phyloP scores from a whole-genome alignment of 2,329 filamentous ascomycete species.

The Fusarium incarnatum region DNA sequence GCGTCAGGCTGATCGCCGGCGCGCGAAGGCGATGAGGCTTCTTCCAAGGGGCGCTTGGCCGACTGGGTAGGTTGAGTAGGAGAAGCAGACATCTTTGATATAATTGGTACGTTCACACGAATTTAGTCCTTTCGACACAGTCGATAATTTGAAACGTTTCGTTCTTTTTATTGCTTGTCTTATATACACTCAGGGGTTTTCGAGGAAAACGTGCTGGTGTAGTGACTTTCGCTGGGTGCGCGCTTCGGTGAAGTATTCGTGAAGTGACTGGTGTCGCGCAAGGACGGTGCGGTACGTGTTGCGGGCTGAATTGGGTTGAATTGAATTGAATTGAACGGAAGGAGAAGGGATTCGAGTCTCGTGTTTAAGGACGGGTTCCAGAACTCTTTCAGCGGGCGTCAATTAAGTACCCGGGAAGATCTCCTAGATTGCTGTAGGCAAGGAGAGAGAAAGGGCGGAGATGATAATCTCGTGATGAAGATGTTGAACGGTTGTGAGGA shows the following conservation, averaged over 20 bases:
- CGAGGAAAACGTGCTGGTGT: conserved; percentile 94
- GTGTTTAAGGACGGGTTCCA: conserved; percentile 48
- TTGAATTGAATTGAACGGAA: conserved; percentile 32
- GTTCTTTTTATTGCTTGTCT: conserved; percentile 53
- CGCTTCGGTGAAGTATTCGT: conserved; percentile 57
- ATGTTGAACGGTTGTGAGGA: conserved; percentile 49
- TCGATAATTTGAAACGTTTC: conserved; percentile 49
- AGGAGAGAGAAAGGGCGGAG: conserved; percentile 51
- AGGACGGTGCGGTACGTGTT: conserved; percentile 52
- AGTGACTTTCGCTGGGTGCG: conserved; percentile 62
- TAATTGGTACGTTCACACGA: conserved; percentile 44
- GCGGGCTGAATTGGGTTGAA: conserved; percentile 33
- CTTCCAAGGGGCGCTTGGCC: conserved; percentile 93
- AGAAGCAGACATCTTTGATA: conserved; percentile 76
- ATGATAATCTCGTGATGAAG: conserved; percentile 48
- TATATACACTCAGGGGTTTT: conserved; percentile 89
- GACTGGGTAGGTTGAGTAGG: conserved; percentile 74
- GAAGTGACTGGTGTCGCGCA: conserved; percentile 55
- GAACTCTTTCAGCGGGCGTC: conserved; percentile 49
- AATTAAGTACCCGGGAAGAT: conserved; percentile 44
- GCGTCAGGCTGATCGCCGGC: conserved; percentile 95
- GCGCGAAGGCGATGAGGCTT: conserved; percentile 93
- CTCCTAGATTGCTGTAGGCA: conserved; percentile 45
- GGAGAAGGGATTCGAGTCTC: conserved; percentile 48
- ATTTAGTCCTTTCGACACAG: conserved; percentile 38